These are phyloP conservation scores for Suillus weaverae DNA, from an alignment of 768 basidiomycete species.

Conservation along the genomic window DNA sequence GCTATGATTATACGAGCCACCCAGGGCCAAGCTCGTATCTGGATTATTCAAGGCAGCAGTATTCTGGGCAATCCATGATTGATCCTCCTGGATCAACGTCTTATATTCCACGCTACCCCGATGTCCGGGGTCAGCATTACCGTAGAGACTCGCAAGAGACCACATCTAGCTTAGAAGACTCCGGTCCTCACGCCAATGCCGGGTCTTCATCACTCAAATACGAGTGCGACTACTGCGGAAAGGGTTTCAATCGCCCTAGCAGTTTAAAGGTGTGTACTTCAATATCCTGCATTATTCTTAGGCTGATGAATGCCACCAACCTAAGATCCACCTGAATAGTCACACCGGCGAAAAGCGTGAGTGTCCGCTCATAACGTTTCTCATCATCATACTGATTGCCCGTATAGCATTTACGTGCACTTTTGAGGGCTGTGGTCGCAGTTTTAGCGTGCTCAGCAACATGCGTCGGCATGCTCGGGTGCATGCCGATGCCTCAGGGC, in stretches of 20 bases:
- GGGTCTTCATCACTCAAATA: conserved; percentile 52
- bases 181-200: conserved; percentile 17
- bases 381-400: conserved; percentile 13
- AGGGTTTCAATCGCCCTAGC: conserved; percentile 80
- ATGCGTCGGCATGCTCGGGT: conserved; percentile 85
- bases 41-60: conserved; percentile 7
- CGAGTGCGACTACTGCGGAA: conserved; percentile 77
- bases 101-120: conserved; percentile 19
- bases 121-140: conserved; percentile 16
- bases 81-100: conserved; percentile 18
- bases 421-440: conserved; percentile 71
- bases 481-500: conserved; percentile 42
- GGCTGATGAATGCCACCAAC: conserved; percentile 13
- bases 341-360: conserved; percentile 85
- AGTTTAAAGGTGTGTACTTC: conserved; percentile 64
- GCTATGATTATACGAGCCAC: conserved; percentile 28
- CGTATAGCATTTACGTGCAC: conserved; percentile 71
- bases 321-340: conserved; percentile 79
- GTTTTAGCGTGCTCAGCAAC: conserved; percentile 86
- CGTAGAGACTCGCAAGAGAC: conserved; percentile 19
- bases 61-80: conserved; percentile 13
- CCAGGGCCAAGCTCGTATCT: conserved; percentile 1
- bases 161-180: conserved; percentile 11
- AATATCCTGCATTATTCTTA: conserved; percentile 4
- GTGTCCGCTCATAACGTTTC: conserved; percentile 25